Conservation (phyloP, 306 rosid genomes). For the cucumber (Cucumis sativus) region DNA sequence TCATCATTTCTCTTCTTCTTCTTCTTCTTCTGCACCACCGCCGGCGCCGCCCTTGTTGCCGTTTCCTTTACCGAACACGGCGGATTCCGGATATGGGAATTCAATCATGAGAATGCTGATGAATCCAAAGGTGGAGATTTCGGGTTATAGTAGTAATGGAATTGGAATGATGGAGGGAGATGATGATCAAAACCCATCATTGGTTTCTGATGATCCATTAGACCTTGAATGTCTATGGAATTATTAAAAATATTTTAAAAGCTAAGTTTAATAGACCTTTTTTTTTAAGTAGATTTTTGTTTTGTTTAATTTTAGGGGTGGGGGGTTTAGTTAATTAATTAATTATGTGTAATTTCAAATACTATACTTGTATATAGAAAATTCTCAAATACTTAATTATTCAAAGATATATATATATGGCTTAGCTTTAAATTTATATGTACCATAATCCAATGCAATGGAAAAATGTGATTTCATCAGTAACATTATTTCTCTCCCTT, state of each 20-base stretch:
- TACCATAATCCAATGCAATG: too few relatives aligned
- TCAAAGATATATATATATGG: too few relatives aligned
- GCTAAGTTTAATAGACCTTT: too few relatives aligned
- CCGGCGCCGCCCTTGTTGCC: not conserved
- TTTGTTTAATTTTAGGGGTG: too few relatives aligned
- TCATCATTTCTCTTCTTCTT: not conserved
- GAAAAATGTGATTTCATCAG: too few relatives aligned
- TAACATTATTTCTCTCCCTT: too few relatives aligned
- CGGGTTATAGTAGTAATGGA: not conserved
- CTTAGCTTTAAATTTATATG: too few relatives aligned
- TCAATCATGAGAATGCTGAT: not conserved
- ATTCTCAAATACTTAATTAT: too few relatives aligned
- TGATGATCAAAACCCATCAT: not conserved
- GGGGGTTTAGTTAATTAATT: too few relatives aligned
- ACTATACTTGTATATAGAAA: too few relatives aligned
- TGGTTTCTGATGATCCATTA: not conserved
- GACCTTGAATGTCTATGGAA: not conserved
- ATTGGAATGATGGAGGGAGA: not conserved
- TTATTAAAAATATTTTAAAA: not conserved
- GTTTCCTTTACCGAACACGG: not conserved
- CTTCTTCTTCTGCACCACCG: not conserved
- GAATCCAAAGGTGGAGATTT: slow-evolving; percentile 2
- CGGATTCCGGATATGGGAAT: not conserved
- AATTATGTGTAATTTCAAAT: too few relatives aligned
- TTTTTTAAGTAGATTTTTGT: too few relatives aligned